phyloP scores from a whole-genome alignment of 169 alveolate genomes.

The Eimeria brunetti region DNA sequence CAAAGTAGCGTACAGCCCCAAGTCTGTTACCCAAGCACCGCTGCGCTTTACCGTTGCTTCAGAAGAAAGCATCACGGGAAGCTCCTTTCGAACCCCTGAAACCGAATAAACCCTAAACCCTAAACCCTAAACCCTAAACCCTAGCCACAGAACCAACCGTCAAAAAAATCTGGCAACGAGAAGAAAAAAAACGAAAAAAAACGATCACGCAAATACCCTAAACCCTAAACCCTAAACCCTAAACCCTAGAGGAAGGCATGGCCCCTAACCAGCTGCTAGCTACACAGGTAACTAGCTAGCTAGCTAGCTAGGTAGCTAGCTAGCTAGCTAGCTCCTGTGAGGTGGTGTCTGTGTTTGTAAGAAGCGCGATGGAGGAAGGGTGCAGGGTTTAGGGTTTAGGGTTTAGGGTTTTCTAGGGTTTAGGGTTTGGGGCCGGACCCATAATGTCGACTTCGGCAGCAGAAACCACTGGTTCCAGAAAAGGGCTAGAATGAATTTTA shows the following conservation, averaged over 20 bases:
- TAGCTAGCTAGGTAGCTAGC: background rate
- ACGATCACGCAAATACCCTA: background rate
- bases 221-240: background rate
- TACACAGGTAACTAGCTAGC: no score
- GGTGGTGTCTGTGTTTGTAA: no score
- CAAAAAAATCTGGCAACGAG: background rate
- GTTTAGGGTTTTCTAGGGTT: no score
- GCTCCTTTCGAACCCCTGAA: slow-evolving; percentile 43
- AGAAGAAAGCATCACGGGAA: background rate
- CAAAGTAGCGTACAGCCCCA: slow-evolving; percentile 43
- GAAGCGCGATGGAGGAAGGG: no score
- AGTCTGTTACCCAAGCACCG: slow-evolving; percentile 53
- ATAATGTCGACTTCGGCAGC: slow-evolving; percentile 18
- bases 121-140: background rate
- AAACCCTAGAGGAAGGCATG: background rate
- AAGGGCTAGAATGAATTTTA: background rate
- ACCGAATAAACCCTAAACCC: no score
- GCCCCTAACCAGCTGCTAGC: background rate
- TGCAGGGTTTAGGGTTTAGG: background rate
- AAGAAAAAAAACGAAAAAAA: no score
- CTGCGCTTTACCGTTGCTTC: slow-evolving; percentile 54
- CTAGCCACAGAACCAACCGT: no score
- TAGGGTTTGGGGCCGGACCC: background rate
- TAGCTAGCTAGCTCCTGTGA: background rate
- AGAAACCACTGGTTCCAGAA: background rate